These are phyloP conservation scores for Camellia japonica DNA, from an alignment of 148 eudicot genomes.

Conservation along the genomic window DNA sequence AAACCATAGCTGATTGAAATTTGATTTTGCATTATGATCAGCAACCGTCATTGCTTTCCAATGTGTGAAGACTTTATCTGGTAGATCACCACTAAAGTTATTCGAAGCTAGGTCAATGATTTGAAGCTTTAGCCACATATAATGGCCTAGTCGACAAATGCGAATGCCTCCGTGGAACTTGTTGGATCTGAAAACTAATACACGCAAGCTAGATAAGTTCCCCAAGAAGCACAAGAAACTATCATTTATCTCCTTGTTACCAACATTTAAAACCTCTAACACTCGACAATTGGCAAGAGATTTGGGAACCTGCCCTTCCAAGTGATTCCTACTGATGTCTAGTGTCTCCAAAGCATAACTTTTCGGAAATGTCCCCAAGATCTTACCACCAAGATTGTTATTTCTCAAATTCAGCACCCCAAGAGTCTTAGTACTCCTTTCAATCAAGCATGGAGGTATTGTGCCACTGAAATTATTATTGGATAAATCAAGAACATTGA, in stretches of 20 bases:
- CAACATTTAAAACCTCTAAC: slow-evolving; percentile 47
- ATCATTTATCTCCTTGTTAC: slow-evolving; percentile 39
- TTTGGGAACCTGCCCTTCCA: background rate
- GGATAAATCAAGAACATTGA: too few species aligned
- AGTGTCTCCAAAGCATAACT: slow-evolving; percentile 32
- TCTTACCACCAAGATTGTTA: too few species aligned
- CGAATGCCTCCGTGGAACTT: slow-evolving; percentile 34
- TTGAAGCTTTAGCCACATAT: background rate
- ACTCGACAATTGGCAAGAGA: slow-evolving; percentile 42
- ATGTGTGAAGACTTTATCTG: background rate
- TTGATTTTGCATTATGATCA: too few species aligned
- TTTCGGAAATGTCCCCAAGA: slow-evolving; percentile 17
- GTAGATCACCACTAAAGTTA: background rate
- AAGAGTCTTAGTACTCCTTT: too few species aligned
- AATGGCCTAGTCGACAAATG: slow-evolving; percentile 10
- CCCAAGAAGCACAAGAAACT: slow-evolving; percentile 43
- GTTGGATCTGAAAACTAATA: slow-evolving; percentile 48
- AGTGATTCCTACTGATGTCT: slow-evolving; percentile 30
- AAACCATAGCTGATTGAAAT: background rate
- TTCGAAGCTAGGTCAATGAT: slow-evolving; percentile 42
- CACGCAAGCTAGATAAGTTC: slow-evolving; percentile 33
- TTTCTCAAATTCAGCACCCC: too few species aligned
- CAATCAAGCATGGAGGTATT: too few species aligned
- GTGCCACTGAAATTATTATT: too few species aligned
- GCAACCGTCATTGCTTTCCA: slow-evolving; percentile 22